Conservation (phyloP, 345 rosid genomes). For the Bretschneidera sinensis region DNA sequence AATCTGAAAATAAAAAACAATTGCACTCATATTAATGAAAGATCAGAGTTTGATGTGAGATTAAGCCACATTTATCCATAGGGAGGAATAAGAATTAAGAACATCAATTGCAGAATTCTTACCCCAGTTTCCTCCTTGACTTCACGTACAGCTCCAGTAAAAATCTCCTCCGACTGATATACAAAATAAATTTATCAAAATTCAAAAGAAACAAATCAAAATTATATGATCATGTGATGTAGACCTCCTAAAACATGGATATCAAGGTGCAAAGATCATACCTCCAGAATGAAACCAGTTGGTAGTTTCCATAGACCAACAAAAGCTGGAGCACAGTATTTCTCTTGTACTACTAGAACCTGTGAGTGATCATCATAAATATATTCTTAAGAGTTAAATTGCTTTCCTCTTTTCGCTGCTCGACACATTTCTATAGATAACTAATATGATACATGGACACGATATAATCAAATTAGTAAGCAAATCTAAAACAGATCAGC, state of each 20-base stretch:
- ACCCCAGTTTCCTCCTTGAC: constrained; percentile 98
- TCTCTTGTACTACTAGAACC: constrained; percentile 99
- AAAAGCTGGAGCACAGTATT: constrained; percentile 56
- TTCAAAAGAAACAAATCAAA: too few species aligned
- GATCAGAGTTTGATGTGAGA: not conserved
- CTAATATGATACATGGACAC: not conserved
- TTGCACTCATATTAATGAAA: constrained; percentile 2
- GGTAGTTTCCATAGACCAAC: constrained; percentile 89
- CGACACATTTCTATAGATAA: not conserved
- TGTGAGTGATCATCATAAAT: constrained; percentile 18
- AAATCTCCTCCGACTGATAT: constrained; percentile 78
- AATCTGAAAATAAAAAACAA: constrained; percentile 44
- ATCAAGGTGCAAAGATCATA: constrained; percentile 12
- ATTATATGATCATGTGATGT: too few species aligned
- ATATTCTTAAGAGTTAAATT: not conserved
- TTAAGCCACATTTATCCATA: not conserved
- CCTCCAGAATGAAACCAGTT: constrained; percentile 90
- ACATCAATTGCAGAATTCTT: constrained; percentile 23
- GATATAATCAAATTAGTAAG: too few species aligned
- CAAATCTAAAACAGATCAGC: not conserved
- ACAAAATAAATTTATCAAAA: not conserved
- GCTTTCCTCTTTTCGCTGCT: not conserved
- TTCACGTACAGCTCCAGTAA: constrained; percentile 80
- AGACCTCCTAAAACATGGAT: too few species aligned
- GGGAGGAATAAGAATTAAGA: not conserved